phyloP scores from a whole-genome alignment of 1,284 basidiomycete genomes.

The Trametes polyzona region DNA sequence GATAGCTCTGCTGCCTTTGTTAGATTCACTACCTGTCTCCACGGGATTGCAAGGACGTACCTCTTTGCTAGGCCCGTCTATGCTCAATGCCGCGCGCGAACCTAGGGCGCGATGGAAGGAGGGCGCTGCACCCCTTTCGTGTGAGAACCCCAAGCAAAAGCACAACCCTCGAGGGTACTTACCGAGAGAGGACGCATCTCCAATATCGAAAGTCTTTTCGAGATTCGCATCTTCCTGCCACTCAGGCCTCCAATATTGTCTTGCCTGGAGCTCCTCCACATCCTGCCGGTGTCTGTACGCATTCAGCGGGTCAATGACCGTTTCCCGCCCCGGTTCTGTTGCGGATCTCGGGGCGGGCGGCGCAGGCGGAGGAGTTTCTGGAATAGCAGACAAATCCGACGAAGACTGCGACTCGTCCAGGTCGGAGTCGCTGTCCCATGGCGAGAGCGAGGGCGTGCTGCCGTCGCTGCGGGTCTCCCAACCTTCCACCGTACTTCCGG shows the following conservation, averaged over 20 bases:
- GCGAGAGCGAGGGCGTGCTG: conserved; percentile 53
- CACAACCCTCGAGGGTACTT: conserved; percentile 6
- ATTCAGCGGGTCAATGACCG: conserved; percentile 10
- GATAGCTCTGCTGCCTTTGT: conserved; percentile 52
- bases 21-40: background rate
- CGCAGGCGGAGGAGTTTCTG: conserved; percentile 34
- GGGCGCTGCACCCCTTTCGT: conserved; percentile 34
- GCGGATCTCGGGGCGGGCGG: background rate
- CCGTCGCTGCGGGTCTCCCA: conserved; percentile 49
- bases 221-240: conserved; percentile 54
- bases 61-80: conserved; percentile 38
- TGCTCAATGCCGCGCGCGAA: conserved; percentile 30
- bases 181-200: conserved; percentile 73
- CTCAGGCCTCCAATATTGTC: conserved; percentile 72
- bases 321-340: background rate
- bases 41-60: conserved; percentile 24
- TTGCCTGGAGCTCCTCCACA: conserved; percentile 59
- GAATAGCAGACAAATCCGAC: conserved; percentile 47
- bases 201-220: conserved; percentile 56
- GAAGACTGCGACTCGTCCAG: conserved; percentile 50
- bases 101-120: conserved; percentile 44
- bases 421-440: conserved; percentile 46
- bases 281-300: conserved; percentile 49
- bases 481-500: conserved; percentile 45
- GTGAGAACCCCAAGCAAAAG: background rate